Evolutionary conservation across 768 basidiomycete genomes (phyloP).

Genomic region (Trichaptum fuscoviolaceum): DNA sequence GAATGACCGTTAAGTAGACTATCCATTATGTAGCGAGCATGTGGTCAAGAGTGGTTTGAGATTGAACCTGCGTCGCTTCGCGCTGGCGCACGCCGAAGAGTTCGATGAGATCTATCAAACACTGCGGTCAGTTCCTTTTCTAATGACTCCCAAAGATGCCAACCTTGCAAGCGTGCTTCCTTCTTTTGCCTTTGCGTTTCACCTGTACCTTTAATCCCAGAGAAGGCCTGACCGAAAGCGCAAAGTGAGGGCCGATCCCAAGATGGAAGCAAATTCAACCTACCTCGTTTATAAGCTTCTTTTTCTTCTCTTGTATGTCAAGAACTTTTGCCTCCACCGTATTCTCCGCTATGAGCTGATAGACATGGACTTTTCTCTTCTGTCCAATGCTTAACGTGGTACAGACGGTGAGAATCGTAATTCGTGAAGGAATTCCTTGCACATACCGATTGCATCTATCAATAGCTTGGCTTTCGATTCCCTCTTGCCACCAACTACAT

Average conservation of each 20-base stretch:
- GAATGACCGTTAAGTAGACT: background rate
- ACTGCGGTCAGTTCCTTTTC: background rate
- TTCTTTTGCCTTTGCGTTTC: conserved; percentile 74
- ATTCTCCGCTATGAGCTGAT: conserved; percentile 85
- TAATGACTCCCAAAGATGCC: conserved; percentile 9
- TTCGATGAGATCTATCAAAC: conserved; percentile 49
- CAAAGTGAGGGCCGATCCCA: background rate
- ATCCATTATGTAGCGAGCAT: background rate
- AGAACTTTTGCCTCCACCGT: conserved; percentile 85
- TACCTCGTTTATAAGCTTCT: conserved; percentile 71
- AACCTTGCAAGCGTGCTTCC: conserved; percentile 79
- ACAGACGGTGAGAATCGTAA: conserved; percentile 8
- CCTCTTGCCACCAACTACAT: conserved; percentile 42
- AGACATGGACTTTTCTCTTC: conserved; percentile 76
- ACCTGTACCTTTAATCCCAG: conserved; percentile 61
- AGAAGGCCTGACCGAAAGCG: conserved; percentile 53
- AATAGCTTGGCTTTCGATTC: conserved; percentile 81
- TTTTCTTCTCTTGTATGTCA: conserved; percentile 85
- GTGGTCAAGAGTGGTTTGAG: background rate
- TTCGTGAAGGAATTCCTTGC: background rate
- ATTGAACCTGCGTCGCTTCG: conserved; percentile 5
- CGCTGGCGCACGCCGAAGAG: conserved; percentile 42
- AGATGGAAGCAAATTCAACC: conserved; percentile 9
- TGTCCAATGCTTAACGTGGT: conserved; percentile 59
- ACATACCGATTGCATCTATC: conserved; percentile 68